Conservation (phyloP, 2,329 filamentous ascomycete species). For the Fusarium papillatum region DNA sequence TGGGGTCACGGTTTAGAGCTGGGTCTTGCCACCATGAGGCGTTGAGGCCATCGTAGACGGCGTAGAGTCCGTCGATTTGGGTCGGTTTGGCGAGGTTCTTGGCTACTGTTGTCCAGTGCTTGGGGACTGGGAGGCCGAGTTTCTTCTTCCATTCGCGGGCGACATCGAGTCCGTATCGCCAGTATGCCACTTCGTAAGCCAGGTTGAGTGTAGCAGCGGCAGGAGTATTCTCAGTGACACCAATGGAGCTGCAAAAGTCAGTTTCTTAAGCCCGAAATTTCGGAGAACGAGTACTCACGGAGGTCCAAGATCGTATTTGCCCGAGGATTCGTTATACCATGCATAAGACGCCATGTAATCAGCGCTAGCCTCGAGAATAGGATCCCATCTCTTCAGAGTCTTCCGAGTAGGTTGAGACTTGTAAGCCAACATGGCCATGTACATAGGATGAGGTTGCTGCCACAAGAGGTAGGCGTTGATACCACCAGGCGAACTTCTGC, state of each 20-base stretch:
- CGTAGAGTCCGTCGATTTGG: slow-evolving; percentile 62
- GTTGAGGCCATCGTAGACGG: slow-evolving; percentile 66
- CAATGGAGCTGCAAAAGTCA: slow-evolving; percentile 48
- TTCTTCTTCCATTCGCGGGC: slow-evolving; percentile 66
- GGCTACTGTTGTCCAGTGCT: slow-evolving; percentile 61
- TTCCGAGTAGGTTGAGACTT: slow-evolving; percentile 41
- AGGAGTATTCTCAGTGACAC: slow-evolving; percentile 68
- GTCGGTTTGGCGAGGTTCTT: slow-evolving; percentile 68
- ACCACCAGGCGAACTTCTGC: slow-evolving; percentile 58
- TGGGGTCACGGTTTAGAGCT: slow-evolving; percentile 55
- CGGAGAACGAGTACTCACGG: slow-evolving; percentile 40
- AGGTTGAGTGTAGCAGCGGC: slow-evolving; percentile 70
- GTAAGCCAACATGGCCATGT: slow-evolving; percentile 66
- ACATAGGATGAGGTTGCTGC: slow-evolving; percentile 72
- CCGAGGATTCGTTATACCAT: slow-evolving; percentile 64
- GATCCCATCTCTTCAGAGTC: slow-evolving; percentile 66
- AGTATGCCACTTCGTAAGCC: slow-evolving; percentile 72
- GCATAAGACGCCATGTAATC: slow-evolving; percentile 73
- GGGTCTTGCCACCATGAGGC: slow-evolving; percentile 58
- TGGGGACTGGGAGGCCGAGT: slow-evolving; percentile 57
- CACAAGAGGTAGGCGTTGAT: slow-evolving; percentile 73
- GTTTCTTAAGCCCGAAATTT: background rate
- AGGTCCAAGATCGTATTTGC: slow-evolving; percentile 63
- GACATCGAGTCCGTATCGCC: slow-evolving; percentile 70
- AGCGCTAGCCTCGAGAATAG: slow-evolving; percentile 62